Base-by-base conservation (phyloP, 768 basidiomycete species). In the Clitopilus hobsonii region DNA sequence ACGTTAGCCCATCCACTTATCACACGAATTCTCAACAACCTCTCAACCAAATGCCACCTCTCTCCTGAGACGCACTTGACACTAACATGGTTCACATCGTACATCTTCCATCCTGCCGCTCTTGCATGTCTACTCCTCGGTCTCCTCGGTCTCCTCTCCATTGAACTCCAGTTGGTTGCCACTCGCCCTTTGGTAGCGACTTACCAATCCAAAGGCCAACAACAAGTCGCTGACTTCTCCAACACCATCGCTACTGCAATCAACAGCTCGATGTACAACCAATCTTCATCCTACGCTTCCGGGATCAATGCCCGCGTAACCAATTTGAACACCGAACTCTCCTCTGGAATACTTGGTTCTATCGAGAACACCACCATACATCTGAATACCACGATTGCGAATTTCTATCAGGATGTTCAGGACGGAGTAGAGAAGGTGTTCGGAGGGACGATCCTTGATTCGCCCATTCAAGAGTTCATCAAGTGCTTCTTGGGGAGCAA, bases 331-430 rank as follows among this genome's bases (percentile, higher is more conserved):
- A 76, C 74, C 32, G 81, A 83, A 5, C 82, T 98, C 69, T 92
- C 98, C 67, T 74, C 91, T 36, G 89, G 89, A 23, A 71, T 98
- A 47, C 96, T 98, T 58, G 94, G 94, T 8, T 98, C 95, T 95
- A 87, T 98, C 49, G 94, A 98, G 62, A 80, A 76, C 16, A 96
- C 96, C 6, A 96, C 94, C 1, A 85, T 83, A 3, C 85, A 87
- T 5, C 79, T 99, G 52, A 99, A 99, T 69, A 73, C 76, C 61
- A 97, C 96, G 2, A 74, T 99, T 63, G 87, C 82, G 66, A 78
- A 76, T 47, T 96, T 99, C 69, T 98, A 98, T 71, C 75, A 75
- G 54, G 94, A 93, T 50, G 72, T 99, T 27, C 90, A 96, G 69
- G 75, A 80, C 41, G 77, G 82, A 5, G 91, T 98, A n/a, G 72